A percentile compares a stretch with the other conserved stretches of the same genome.
These are phyloP conservation scores for Cudoniella acicularis DNA, from an alignment of 495 filamentous ascomycete species.

Conservation along the genomic window DNA sequence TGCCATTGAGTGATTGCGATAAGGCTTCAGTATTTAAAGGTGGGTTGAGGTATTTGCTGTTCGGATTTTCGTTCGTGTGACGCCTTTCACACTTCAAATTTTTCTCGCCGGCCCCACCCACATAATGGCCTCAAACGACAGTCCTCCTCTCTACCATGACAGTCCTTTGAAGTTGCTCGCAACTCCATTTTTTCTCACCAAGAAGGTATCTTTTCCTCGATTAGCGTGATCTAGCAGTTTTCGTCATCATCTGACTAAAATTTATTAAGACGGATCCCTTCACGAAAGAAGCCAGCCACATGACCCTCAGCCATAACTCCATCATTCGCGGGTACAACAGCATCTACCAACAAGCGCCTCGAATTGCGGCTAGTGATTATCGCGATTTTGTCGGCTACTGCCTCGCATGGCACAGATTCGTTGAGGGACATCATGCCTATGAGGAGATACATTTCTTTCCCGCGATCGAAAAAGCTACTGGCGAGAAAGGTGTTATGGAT, in stretches of 20 bases:
- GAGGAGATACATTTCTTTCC: constrained; percentile 32
- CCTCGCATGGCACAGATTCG: constrained; percentile 16
- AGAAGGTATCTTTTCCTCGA: neutral
- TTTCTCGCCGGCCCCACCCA: neutral
- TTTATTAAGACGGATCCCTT: constrained; percentile 18
- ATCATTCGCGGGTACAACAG: constrained; percentile 46
- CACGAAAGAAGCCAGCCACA: constrained; percentile 34
- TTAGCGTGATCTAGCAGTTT: neutral
- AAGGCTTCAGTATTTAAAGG: neutral
- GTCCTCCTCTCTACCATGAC: neutral
- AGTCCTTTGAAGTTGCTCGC: neutral
- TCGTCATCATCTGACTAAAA: too few species aligned
- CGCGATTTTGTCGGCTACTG: constrained; percentile 38
- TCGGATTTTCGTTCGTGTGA: neutral
- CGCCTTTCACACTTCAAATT: neutral
- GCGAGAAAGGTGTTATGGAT: constrained; percentile 23
- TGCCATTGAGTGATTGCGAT: neutral
- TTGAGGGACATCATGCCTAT: constrained; percentile 26
- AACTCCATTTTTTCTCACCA: neutral
- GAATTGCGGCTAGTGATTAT: constrained; percentile 28
- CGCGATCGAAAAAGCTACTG: constrained; percentile 27
- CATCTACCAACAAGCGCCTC: constrained; percentile 45
- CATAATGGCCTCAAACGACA: neutral
- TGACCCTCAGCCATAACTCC: constrained; percentile 44
- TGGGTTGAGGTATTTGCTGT: neutral